Percentiles rank a stretch among this genome's conserved stretches.
Evolutionary conservation across 768 basidiomycete species (phyloP).

Genomic region (Rhodocollybia butyracea): DNA sequence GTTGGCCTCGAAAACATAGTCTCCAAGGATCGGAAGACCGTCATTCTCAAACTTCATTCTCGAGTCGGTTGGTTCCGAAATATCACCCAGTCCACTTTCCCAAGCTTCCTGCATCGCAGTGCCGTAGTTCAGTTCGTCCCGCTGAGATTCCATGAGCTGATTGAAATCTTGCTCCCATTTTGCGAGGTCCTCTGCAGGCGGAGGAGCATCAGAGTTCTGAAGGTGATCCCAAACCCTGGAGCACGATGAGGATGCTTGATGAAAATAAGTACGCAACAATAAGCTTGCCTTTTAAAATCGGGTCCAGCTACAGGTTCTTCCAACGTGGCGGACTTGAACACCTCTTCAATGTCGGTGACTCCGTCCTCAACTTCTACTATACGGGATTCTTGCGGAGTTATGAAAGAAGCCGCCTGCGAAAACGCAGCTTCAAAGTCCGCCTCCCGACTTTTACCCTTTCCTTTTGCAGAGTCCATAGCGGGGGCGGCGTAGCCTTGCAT

Average conservation of each 20-base stretch:
- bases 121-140: slow-evolving; percentile 66
- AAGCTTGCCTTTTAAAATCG: slow-evolving; percentile 51
- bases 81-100: slow-evolving; percentile 52
- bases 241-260: slow-evolving; percentile 2
- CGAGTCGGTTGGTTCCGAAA: slow-evolving; percentile 25
- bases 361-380: slow-evolving; percentile 54
- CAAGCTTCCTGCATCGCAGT: slow-evolving; percentile 61
- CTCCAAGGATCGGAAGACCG: slow-evolving; percentile 70
- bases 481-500: slow-evolving; percentile 29
- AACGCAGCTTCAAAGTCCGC: slow-evolving; percentile 87
- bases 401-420: slow-evolving; percentile 57
- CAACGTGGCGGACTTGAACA: slow-evolving; percentile 32
- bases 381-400: slow-evolving; percentile 41
- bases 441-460: slow-evolving; percentile 78
- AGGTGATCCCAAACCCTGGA: slow-evolving; percentile 61
- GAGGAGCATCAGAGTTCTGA: slow-evolving; percentile 54
- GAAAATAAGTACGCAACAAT: neutral
- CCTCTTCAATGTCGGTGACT: slow-evolving; percentile 35
- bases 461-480: slow-evolving; percentile 38
- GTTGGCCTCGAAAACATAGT: slow-evolving; percentile 72
- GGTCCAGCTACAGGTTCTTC: slow-evolving; percentile 19
- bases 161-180: slow-evolving; percentile 86
- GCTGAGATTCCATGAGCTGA: slow-evolving; percentile 66
- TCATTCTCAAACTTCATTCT: slow-evolving; percentile 58
- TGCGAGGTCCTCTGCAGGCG: slow-evolving; percentile 59